Percentiles rank a stretch among this genome's conserved stretches.
Evolutionary conservation across 495 filamentous ascomycete species (phyloP).

Genomic region (Neurospora sp.): DNA sequence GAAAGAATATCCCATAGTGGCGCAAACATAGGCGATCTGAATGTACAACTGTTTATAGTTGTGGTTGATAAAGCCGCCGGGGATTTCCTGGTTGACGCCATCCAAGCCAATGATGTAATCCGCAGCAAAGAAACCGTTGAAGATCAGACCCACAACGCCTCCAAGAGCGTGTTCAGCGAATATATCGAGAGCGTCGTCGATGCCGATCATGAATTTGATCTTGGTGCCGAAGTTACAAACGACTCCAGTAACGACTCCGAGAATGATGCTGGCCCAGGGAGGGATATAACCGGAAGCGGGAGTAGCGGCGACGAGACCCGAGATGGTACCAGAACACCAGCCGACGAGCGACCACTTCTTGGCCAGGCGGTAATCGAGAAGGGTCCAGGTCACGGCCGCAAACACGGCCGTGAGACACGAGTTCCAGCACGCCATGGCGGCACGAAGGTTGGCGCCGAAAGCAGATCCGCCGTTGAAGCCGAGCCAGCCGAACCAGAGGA

Average conservation of each 20-base stretch:
- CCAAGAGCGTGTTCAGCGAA: constrained; percentile 96
- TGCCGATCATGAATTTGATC: constrained; percentile 90
- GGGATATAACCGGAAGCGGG: constrained; percentile 80
- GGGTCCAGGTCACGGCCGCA: constrained; percentile 75
- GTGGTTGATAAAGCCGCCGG: constrained; percentile 79
- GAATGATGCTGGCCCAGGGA: constrained; percentile 78
- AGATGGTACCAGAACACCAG: constrained; percentile 93
- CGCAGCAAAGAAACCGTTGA: constrained; percentile 86
- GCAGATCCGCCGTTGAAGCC: constrained; percentile 97
- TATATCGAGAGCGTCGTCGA: constrained; percentile 96
- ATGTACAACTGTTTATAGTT: constrained; percentile 86
- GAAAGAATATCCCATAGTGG: constrained; percentile 67
- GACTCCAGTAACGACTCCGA: constrained; percentile 76
- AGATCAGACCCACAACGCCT: constrained; percentile 83
- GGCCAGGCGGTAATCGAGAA: constrained; percentile 90
- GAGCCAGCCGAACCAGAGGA: constrained; percentile 98
- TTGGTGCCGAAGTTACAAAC: constrained; percentile 94
- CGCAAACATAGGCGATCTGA: constrained; percentile 82
- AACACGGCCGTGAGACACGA: constrained; percentile 86
- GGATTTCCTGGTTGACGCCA: constrained; percentile 72
- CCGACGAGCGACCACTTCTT: constrained; percentile 99
- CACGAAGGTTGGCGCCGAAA: constrained; percentile 94
- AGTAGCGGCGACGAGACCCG: constrained; percentile 83
- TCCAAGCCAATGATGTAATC: constrained; percentile 87
- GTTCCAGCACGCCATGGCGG: constrained; percentile 96